phyloP scores from a whole-genome alignment of 176 grass and related monocot species.

The Tillandsia fasciculata region DNA sequence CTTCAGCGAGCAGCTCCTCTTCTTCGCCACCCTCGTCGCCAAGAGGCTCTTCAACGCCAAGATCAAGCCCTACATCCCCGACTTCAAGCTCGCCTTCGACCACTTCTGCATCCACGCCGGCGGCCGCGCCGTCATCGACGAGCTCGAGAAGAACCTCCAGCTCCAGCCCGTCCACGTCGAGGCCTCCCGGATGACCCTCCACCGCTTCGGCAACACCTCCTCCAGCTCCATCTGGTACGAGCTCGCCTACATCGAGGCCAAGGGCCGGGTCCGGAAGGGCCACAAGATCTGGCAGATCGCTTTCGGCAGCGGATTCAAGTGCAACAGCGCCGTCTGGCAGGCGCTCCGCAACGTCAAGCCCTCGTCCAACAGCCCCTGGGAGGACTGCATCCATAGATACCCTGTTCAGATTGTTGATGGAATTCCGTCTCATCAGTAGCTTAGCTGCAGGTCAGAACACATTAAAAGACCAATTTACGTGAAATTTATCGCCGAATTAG shows the following conservation, averaged over 20 bases:
- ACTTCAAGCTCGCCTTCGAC: slow-evolving; percentile 46
- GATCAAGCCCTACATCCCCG: slow-evolving; percentile 43
- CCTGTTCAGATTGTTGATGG: slow-evolving; percentile 37
- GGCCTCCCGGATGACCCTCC: slow-evolving; percentile 46
- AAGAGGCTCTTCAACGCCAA: slow-evolving; percentile 32
- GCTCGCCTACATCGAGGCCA: slow-evolving; percentile 36
- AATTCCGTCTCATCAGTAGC: slow-evolving; percentile 13
- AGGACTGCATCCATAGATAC: slow-evolving; percentile 39
- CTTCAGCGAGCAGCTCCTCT: slow-evolving; percentile 43
- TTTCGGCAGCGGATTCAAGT: slow-evolving; percentile 49
- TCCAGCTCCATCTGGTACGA: slow-evolving; percentile 53
- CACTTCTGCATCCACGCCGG: slow-evolving; percentile 61
- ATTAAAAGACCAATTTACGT: too few species aligned
- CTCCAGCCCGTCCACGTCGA: slow-evolving; percentile 40
- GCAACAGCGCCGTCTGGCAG: slow-evolving; percentile 52
- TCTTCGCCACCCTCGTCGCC: slow-evolving; percentile 23
- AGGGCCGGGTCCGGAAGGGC: slow-evolving; percentile 33
- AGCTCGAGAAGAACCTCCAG: slow-evolving; percentile 46
- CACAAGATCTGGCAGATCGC: slow-evolving; percentile 47
- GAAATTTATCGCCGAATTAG: too few species aligned
- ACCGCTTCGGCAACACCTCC: slow-evolving; percentile 46
- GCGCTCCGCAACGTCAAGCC: slow-evolving; percentile 37
- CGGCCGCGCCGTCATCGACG: slow-evolving; percentile 47
- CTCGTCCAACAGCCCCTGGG: slow-evolving; percentile 30
- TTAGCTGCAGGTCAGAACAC: background rate